Base-by-base conservation (phyloP, 1,284 basidiomycete species). In the Coniophora puteana region DNA sequence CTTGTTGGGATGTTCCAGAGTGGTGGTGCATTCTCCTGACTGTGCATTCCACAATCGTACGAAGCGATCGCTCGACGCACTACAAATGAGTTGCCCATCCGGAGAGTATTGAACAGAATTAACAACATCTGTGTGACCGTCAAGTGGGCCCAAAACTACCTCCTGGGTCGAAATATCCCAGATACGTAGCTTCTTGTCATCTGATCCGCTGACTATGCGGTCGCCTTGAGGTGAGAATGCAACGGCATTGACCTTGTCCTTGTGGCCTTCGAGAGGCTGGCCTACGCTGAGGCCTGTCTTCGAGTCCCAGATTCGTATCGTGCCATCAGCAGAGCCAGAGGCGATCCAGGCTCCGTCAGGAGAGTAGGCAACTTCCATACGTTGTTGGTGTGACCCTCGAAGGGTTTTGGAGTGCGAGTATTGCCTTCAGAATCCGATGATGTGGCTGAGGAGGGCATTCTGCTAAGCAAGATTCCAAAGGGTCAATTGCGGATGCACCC, bases 1-100 rank as follows among this genome's bases (percentile, higher is more conserved):
- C n/a, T n/a, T n/a, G n/a, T n/a, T n/a, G n/a, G n/a, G n/a, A n/a
- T n/a, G n/a, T n/a, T n/a, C n/a, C n/a, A n/a, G n/a, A n/a, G n/a
- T n/a, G n/a, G n/a, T n/a, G n/a, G n/a, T n/a, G n/a, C n/a, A n/a
- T 24, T 6, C n/a, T n/a, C 22, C 26, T 8, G 36, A 26, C 23
- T 26, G 14, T 25, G 25, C 17, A 20, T 38, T 16, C 36, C 44
- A 42, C 14, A 38, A 18, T 13, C 41, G 34, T 8, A 45, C 20
- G 11, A 30, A 31, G 22, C 26, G 16, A 26, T 44, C 43, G 21
- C 21, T 16, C 5, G 32, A 43, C 5, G 79, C 43, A 22, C 39
- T 38, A 11, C 38, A 43, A 21, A 47, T 40, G 21, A 34, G 36
- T n/a, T 29, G n/a, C 13, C 45, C 44, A 23, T 47, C 38, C 8